phyloP scores from a whole-genome alignment of 2,329 filamentous ascomycete species.

The Trichoderma sp. region DNA sequence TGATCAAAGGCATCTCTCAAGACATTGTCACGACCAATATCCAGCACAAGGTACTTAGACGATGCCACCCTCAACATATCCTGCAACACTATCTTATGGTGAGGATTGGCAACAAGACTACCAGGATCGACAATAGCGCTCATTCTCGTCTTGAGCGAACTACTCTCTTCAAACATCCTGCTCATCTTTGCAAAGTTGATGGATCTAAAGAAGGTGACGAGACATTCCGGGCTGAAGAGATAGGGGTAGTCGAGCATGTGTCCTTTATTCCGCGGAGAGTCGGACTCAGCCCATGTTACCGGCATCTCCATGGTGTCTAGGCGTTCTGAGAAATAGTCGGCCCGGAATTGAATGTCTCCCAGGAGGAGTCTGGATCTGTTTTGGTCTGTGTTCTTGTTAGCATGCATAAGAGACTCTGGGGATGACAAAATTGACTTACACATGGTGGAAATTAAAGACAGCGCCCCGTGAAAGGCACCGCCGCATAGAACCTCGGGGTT shows the following conservation, averaged over 20 bases:
- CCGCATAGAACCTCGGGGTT: slow-evolving; percentile 66
- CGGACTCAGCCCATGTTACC: slow-evolving; percentile 64
- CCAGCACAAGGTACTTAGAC: slow-evolving; percentile 67
- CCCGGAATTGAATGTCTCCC: slow-evolving; percentile 67
- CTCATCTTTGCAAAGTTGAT: slow-evolving; percentile 89
- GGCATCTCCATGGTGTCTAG: slow-evolving; percentile 75
- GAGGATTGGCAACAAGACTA: slow-evolving; percentile 53
- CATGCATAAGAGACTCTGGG: not conserved
- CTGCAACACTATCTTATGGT: slow-evolving; percentile 61
- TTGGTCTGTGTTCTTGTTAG: slow-evolving; percentile 47
- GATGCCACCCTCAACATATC: slow-evolving; percentile 65
- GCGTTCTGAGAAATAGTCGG: slow-evolving; percentile 72
- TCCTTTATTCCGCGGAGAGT: slow-evolving; percentile 58
- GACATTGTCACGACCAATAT: slow-evolving; percentile 65
- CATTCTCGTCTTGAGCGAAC: slow-evolving; percentile 55
- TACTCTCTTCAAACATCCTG: slow-evolving; percentile 69
- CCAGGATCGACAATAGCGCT: slow-evolving; percentile 54
- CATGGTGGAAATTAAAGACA: slow-evolving; percentile 70
- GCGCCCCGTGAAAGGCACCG: slow-evolving; percentile 71
- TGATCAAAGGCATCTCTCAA: slow-evolving; percentile 79
- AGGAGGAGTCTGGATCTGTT: slow-evolving; percentile 64
- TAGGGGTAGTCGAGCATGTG: slow-evolving; percentile 81
- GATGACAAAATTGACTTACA: slow-evolving; percentile 51
- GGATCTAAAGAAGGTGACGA: slow-evolving; percentile 82
- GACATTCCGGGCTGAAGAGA: slow-evolving; percentile 68